A percentile compares a stretch with the other conserved stretches of the same genome.
Evolutionary conservation across 2,329 filamentous ascomycete species (phyloP).

Genomic region (Aspergillus terreus): DNA sequence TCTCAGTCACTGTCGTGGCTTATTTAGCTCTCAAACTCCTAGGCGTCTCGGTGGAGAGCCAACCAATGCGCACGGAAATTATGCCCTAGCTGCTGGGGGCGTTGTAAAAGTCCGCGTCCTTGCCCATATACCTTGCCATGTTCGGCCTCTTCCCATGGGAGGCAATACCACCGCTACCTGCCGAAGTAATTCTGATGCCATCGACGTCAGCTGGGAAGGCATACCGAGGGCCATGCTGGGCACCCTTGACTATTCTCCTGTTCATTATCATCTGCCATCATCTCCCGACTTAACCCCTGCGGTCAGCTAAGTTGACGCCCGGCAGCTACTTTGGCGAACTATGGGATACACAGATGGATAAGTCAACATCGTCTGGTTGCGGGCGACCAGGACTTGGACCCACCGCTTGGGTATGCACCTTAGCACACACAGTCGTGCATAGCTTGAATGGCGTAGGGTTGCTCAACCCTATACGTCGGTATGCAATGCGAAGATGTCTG

Average conservation of each 20-base stretch:
- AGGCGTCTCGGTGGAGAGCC: constrained; percentile 11
- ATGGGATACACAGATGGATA: constrained; percentile 23
- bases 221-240: constrained; percentile 25
- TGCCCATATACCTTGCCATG: constrained; percentile 26
- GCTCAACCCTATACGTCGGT: background rate
- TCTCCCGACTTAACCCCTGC: constrained; percentile 25
- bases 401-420: background rate
- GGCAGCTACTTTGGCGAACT: constrained; percentile 32
- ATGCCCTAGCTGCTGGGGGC: constrained; percentile 24
- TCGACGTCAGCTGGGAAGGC: constrained; percentile 25
- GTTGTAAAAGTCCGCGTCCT: constrained; percentile 26
- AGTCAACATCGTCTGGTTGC: constrained; percentile 16
- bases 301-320: constrained; percentile 14
- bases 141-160: constrained; percentile 36
- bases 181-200: constrained; percentile 33
- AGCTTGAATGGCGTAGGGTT: background rate
- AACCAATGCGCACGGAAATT: constrained; percentile 13
- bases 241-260: constrained; percentile 11
- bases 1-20: constrained; percentile 28
- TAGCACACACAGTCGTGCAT: background rate
- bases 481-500: constrained; percentile 11
- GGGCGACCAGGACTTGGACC: too few relatives aligned
- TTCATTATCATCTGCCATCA: constrained; percentile 23
- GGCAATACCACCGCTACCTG: constrained; percentile 28
- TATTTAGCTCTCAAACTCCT: constrained; percentile 36